Evolutionary conservation across 331 rosid species (phyloP).

Genomic region (Spiraea crenata): DNA sequence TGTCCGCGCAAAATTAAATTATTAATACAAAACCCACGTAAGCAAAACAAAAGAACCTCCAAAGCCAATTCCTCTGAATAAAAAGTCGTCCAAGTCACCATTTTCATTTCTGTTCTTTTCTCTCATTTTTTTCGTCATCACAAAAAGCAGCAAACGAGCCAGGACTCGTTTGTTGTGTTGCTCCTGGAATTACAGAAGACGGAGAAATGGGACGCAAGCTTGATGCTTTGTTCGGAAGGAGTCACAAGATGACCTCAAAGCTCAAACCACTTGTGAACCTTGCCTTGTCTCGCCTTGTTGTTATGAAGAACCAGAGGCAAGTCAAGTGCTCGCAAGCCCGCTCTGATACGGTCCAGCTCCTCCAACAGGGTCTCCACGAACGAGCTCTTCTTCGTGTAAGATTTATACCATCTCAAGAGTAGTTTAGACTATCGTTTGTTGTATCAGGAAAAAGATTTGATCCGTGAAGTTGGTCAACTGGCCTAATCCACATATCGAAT

Average conservation of each 20-base stretch:
- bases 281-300: constrained; percentile 70
- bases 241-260: constrained; percentile 51
- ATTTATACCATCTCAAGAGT: background rate
- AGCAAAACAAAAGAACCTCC: background rate
- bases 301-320: constrained; percentile 67
- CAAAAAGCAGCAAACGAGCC: constrained; percentile 2
- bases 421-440: too few species aligned
- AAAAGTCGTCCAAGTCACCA: background rate
- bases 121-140: constrained; percentile 14
- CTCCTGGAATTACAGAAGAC: background rate
- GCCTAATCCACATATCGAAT: too few species aligned
- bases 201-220: constrained; percentile 65
- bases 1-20: background rate
- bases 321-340: constrained; percentile 51
- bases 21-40: background rate
- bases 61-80: background rate
- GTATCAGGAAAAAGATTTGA: too few species aligned
- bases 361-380: constrained; percentile 64
- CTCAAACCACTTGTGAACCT: constrained; percentile 50
- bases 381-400: constrained; percentile 80
- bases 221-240: constrained; percentile 65
- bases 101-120: background rate
- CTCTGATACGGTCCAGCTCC: constrained; percentile 74
- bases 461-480: too few species aligned
- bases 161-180: constrained; percentile 11